Percentiles rank a stretch among this genome's conserved stretches.
Evolutionary conservation across 768 basidiomycete genomes (phyloP).

Genomic region (Amanita thiersii): DNA sequence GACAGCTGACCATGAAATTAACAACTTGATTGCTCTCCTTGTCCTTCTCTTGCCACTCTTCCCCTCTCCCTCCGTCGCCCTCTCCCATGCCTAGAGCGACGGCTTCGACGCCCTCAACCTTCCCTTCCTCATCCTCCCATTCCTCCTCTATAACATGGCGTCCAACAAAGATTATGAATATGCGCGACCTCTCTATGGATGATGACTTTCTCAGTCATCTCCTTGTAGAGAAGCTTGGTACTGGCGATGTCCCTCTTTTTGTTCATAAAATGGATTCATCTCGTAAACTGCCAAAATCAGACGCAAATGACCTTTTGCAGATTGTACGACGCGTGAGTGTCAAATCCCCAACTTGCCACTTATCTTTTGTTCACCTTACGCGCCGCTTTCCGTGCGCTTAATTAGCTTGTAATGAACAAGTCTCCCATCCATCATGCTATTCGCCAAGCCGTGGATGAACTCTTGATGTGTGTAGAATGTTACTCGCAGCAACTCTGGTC

Average conservation of each 20-base stretch:
- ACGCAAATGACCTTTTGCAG: conserved; percentile 56
- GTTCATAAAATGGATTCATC: conserved; percentile 88
- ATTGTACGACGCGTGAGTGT: conserved; percentile 70
- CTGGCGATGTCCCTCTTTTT: conserved; percentile 67
- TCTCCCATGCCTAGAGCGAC: conserved; percentile 7
- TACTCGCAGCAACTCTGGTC: conserved; percentile 14
- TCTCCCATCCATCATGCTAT: conserved; percentile 47
- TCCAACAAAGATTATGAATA: conserved; percentile 85
- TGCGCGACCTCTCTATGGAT: conserved; percentile 83
- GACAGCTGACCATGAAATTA: conserved; percentile 11
- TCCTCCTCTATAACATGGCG: conserved; percentile 49
- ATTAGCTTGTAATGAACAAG: conserved; percentile 56
- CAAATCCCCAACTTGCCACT: conserved; percentile 13
- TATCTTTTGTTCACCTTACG: conserved; percentile 16
- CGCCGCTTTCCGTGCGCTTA: conserved; percentile 16
- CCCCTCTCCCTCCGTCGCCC: conserved; percentile 10
- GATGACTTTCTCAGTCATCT: conserved; percentile 89
- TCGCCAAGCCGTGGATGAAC: conserved; percentile 68
- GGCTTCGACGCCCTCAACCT: conserved; percentile 21
- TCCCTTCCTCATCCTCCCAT: conserved; percentile 14
- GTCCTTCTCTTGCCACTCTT: conserved; percentile 13
- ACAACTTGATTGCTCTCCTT: conserved; percentile 15
- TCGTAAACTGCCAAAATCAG: conserved; percentile 69
- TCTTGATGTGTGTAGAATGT: conserved; percentile 57
- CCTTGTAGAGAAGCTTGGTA: conserved; percentile 83